These are phyloP conservation scores for Magnusiomyces fungicola DNA, from an alignment of 1,139 yeast species.

Conservation along the genomic window DNA sequence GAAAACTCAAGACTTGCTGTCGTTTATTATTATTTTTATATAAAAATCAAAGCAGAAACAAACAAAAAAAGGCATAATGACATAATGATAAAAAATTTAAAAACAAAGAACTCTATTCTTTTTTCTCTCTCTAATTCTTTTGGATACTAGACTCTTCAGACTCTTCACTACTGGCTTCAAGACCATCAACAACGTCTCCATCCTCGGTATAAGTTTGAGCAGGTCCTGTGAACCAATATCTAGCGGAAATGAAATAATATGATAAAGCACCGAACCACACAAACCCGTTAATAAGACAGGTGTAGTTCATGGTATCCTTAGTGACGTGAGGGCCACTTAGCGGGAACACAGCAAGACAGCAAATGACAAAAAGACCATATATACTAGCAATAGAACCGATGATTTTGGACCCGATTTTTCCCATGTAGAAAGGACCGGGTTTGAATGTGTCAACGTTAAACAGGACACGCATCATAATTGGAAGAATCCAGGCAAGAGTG, in stretches of 20 bases:
- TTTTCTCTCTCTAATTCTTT: no score
- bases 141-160: no score
- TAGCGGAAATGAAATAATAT: constrained; percentile 50
- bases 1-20: no score
- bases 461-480: constrained; percentile 41
- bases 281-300: constrained; percentile 52
- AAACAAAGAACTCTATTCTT: no score
- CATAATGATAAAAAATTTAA: no score
- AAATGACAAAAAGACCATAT: constrained; percentile 48
- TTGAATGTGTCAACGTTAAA: constrained; percentile 42
- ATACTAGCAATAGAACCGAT: constrained; percentile 23
- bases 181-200: constrained; percentile 19
- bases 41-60: no score
- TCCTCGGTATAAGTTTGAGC: constrained; percentile 43
- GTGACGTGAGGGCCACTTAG: constrained; percentile 43
- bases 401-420: constrained; percentile 39
- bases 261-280: constrained; percentile 45
- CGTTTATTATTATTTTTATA: no score
- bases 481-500: constrained; percentile 53
- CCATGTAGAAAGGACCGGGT: constrained; percentile 62
- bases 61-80: no score
- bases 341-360: constrained; percentile 55
- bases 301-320: constrained; percentile 53
- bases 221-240: constrained; percentile 59
- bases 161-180: no score